phyloP scores from a whole-genome alignment of 176 grass and related monocot genomes.

The Carex myosuroides region DNA sequence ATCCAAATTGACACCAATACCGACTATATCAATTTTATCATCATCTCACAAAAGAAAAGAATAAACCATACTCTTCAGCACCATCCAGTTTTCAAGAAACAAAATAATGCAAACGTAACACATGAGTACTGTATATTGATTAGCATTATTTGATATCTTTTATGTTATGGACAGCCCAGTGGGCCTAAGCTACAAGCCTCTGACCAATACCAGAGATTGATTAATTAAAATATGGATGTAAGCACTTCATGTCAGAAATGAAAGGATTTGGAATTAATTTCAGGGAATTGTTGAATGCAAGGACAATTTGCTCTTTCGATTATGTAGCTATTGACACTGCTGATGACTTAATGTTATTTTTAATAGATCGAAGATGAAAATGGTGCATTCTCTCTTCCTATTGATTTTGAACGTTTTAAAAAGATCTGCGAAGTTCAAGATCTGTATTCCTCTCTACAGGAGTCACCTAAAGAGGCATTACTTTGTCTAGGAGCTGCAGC shows the following conservation, averaged over 20 bases:
- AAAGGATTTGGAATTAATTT: background rate
- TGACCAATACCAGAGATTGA: background rate
- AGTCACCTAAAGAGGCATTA: slow-evolving; percentile 60
- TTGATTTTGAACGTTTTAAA: slow-evolving; percentile 60
- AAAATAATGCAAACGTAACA: background rate
- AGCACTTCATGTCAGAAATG: background rate
- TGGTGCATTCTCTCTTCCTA: slow-evolving; percentile 31
- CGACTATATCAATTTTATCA: background rate
- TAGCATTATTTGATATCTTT: background rate
- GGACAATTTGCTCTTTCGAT: background rate
- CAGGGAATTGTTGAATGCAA: background rate
- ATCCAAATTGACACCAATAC: background rate
- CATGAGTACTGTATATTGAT: background rate
- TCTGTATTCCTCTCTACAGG: slow-evolving; percentile 30
- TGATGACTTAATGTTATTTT: slow-evolving; percentile 5
- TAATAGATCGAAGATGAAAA: slow-evolving; percentile 51
- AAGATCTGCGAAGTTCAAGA: slow-evolving; percentile 32
- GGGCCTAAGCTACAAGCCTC: background rate
- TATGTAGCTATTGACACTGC: background rate
- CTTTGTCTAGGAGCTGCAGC: slow-evolving; percentile 76
- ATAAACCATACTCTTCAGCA: background rate
- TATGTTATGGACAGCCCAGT: background rate
- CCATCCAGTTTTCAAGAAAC: background rate
- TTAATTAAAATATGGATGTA: background rate
- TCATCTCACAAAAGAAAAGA: background rate